Base-by-base conservation (phyloP, 257 asterid species). In the Apocynum venetum region DNA sequence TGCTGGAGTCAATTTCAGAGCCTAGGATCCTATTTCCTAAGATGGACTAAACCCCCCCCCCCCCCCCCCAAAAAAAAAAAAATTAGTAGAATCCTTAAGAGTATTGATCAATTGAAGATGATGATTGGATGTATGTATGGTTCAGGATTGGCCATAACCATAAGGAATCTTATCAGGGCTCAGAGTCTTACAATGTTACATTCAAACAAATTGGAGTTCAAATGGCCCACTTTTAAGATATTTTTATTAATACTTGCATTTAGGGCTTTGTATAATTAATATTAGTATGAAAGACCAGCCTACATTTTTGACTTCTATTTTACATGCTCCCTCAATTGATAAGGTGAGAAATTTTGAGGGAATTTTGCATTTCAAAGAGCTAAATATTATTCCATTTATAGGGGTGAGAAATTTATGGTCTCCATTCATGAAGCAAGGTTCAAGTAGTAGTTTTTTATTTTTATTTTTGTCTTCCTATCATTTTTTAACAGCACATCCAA, bases 81-180 rank as follows among this genome's bases (percentile, higher is more conserved):
- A 9, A 5, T 7, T 14, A 36, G 43, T 40, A 47, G 75, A 78
- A 78, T 70, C 76, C 44, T n/a, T 71, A 2, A 41, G 64, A 56
- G 47, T 78, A 25, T 25, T 25, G 74, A 57, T n/a, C 2, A 38
- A 40, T 59, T 38, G 51, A 67, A 38, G 72, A 17, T 13, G 59
- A 74, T 78, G 80, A 78, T 78, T 78, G 82, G 80, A 44, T 82
- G 76, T 71, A 31, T 78, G 74, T 68, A 20, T 78, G 75, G 79
- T 19, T 71, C 71, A 49, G 55, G 73, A 53, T 72, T 46, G 79
- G 38, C 72, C 85, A 70, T 61, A 69, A 82, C 72, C 85, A 70
- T 61, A 69, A 82, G 81, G 82, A 60, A 75, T 78, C 77, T 73
- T 25, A 25, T 25, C 47, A 64, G 48, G 71, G 48, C 25, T 65